These are phyloP conservation scores for Podila verticillata DNA, from an alignment of 192 early-diverging fungal genomes.

Conservation along the genomic window DNA sequence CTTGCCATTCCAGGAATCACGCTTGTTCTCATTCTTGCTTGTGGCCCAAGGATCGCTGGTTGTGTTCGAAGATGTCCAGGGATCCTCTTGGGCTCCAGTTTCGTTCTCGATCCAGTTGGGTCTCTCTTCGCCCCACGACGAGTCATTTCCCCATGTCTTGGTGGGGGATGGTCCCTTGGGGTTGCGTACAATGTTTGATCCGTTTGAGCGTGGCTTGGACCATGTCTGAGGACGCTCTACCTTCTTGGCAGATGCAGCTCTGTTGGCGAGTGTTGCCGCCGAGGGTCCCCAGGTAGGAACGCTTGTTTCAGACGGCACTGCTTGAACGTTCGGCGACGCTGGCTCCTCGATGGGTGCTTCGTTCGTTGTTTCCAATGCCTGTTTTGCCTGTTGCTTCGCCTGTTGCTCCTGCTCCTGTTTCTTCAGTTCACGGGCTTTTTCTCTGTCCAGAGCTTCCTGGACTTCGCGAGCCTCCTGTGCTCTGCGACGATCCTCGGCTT, in stretches of 20 bases:
- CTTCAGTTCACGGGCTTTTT: background rate
- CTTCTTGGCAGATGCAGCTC: slow-evolving; percentile 25
- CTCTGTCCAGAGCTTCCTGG: slow-evolving; percentile 19
- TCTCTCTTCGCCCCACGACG: background rate
- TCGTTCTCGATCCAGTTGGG: background rate
- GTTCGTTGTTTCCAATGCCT: background rate
- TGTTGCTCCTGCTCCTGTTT: slow-evolving; percentile 1
- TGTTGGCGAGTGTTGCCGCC: slow-evolving; percentile 37
- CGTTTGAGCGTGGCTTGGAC: slow-evolving; percentile 6
- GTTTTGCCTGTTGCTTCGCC: background rate
- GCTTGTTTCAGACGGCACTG: slow-evolving; percentile 11
- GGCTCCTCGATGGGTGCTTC: background rate
- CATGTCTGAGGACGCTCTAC: slow-evolving; percentile 10
- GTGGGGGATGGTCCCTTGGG: background rate
- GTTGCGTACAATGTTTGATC: background rate
- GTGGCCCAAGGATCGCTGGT: background rate
- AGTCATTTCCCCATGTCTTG: background rate
- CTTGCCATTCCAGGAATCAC: background rate
- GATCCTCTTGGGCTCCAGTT: background rate
- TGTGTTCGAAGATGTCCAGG: background rate
- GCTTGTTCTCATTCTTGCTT: background rate
- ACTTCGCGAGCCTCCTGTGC: slow-evolving; percentile 24
- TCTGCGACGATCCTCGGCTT: slow-evolving; percentile 14
- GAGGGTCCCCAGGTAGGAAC: slow-evolving; percentile 48
- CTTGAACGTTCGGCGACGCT: background rate